Evolutionary conservation across 805 yeast species (phyloP).

Genomic region (Lachancea lanzarotensis): DNA sequence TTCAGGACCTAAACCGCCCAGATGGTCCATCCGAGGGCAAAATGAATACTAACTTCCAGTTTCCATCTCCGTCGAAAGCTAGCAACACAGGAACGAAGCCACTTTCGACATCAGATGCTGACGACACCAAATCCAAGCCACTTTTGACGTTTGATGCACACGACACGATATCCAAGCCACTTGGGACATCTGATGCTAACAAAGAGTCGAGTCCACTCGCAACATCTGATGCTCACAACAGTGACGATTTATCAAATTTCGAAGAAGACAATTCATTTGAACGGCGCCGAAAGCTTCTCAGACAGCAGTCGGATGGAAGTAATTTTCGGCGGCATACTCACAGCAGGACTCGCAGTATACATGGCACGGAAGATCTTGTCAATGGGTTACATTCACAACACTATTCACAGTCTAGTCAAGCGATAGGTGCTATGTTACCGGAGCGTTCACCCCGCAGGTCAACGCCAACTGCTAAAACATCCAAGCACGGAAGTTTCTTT

Average conservation of each 20-base stretch:
- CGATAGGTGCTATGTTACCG: conserved; percentile 7
- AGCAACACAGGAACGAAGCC: background rate
- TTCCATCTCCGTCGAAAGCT: conserved; percentile 14
- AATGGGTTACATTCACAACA: background rate
- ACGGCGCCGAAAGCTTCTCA: conserved; percentile 18
- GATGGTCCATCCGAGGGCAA: conserved; percentile 6
- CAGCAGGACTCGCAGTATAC: conserved; percentile 28
- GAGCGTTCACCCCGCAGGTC: conserved; percentile 20
- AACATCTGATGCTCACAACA: background rate
- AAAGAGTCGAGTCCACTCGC: background rate
- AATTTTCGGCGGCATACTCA: conserved; percentile 20
- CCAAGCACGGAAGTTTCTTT: background rate
- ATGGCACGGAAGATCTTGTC: conserved; percentile 18
- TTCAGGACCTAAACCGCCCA: background rate
- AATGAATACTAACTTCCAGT: conserved; percentile 20
- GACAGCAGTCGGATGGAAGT: background rate
- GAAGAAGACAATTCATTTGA: conserved; percentile 14
- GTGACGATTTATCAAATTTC: conserved; percentile 6
- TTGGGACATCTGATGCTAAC: background rate
- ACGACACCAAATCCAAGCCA: background rate
- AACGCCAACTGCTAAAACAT: background rate
- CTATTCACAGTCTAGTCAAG: background rate
- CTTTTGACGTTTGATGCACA: too few relatives aligned
- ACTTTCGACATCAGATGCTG: background rate
- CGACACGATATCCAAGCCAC: too few relatives aligned